Evolutionary conservation across 352 stramenopile genomes (phyloP).

Genomic region (Phytophthora tentaculata): DNA sequence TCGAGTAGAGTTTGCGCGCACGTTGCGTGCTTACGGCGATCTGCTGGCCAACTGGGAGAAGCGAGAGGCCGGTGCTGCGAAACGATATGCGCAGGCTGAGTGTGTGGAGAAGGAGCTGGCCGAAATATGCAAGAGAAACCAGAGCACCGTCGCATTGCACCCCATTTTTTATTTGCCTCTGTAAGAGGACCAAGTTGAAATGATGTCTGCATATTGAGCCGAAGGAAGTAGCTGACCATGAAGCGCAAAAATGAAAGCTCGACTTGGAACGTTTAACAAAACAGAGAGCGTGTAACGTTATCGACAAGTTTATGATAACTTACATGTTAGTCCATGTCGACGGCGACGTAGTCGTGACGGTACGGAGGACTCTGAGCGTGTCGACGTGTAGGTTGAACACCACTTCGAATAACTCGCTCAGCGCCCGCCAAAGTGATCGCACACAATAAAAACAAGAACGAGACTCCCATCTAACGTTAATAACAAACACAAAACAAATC

Average conservation of each 20-base stretch:
- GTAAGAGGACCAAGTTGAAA: constrained; percentile 27
- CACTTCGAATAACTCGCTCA: constrained; percentile 40
- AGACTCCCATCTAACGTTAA: constrained; percentile 60
- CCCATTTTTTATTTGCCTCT: constrained; percentile 63
- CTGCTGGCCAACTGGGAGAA: constrained; percentile 66
- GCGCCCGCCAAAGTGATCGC: constrained; percentile 65
- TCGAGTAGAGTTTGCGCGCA: constrained; percentile 69
- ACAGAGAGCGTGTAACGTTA: background rate
- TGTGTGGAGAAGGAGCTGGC: constrained; percentile 44
- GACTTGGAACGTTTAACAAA: background rate
- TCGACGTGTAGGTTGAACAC: constrained; percentile 32
- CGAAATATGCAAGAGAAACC: constrained; percentile 35
- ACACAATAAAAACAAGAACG: constrained; percentile 73
- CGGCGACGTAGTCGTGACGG: constrained; percentile 56
- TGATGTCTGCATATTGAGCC: constrained; percentile 6
- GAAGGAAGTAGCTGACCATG: constrained; percentile 15
- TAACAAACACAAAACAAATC: constrained; percentile 6
- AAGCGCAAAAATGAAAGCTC: constrained; percentile 18
- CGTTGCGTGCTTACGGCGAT: constrained; percentile 64
- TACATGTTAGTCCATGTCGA: constrained; percentile 58
- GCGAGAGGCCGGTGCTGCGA: constrained; percentile 46
- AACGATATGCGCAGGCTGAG: constrained; percentile 50
- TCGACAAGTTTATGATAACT: background rate
- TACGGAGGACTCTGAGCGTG: constrained; percentile 46
- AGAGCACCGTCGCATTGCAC: constrained; percentile 43